A percentile compares a stretch with the other conserved stretches of the same genome.
Conservation (phyloP, 2,329 filamentous ascomycete genomes). For the Epichloe elymi region DNA sequence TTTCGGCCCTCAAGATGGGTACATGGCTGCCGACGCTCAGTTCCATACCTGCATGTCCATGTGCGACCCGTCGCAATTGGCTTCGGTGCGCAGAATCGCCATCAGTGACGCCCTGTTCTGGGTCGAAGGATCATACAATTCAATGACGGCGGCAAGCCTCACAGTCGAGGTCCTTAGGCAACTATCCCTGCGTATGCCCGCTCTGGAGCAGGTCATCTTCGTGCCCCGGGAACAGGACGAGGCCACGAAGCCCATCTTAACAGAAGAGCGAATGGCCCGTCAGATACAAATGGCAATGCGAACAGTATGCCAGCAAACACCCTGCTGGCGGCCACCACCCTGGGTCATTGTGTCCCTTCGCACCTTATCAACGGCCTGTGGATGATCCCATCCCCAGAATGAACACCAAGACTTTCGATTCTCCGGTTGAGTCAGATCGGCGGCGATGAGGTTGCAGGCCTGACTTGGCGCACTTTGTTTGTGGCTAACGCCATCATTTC, state of each 20-base stretch:
- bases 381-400: not conserved
- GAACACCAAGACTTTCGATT: not conserved
- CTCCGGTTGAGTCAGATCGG: not conserved
- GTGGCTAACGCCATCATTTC: not conserved
- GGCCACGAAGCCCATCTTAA: constrained; percentile 16
- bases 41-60: constrained; percentile 31
- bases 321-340: constrained; percentile 19
- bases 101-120: constrained; percentile 32
- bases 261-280: constrained; percentile 21
- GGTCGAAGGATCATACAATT: constrained; percentile 21
- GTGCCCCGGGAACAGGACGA: constrained; percentile 26
- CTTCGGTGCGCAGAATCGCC: constrained; percentile 27
- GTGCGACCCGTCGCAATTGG: constrained; percentile 27
- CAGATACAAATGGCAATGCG: constrained; percentile 25
- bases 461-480: not conserved
- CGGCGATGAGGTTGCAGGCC: not conserved
- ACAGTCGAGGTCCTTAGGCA: constrained; percentile 27
- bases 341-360: constrained; percentile 24
- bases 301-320: constrained; percentile 17
- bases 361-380: constrained; percentile 2
- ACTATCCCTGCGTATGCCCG: constrained; percentile 24
- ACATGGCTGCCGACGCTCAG: constrained; percentile 31
- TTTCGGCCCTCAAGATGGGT: constrained; percentile 31
- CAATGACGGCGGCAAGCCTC: constrained; percentile 25
- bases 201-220: constrained; percentile 29